Base-by-base conservation (phyloP, 176 grass and related monocot species). In the Paspalum notatum region DNA sequence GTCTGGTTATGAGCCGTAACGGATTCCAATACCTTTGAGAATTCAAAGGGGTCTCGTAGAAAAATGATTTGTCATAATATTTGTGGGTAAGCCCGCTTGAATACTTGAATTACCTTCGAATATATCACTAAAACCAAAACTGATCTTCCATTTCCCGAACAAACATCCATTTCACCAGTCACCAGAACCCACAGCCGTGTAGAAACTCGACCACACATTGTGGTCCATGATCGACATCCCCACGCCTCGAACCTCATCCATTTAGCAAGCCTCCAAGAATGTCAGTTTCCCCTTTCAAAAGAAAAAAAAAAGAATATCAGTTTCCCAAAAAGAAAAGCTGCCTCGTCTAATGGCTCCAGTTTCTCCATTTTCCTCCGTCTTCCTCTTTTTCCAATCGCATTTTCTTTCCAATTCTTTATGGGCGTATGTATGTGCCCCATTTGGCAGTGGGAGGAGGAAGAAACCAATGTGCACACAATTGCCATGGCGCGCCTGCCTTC, bases 181-280 rank as follows among this genome's bases (percentile, higher is more conserved):
- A 81, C 32, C 11, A 37, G 42, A 62, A 74, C 27, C 7, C 10
- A 20, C 8, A 17, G 5, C 55, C 18, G 12, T 66, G 70, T 20
- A 32, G 66, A 48, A 87, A 78, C 73, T 18, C 57, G 72, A 78
- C 74, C 73, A 83, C 66, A 59, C 2, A 21, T 27, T 76, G 82
- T 71, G 77, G 87, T 59, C 87, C 77, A 72, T 9, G 16, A 63
- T 41, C 62, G 9, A 25, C 12, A 68, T 68, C 62, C 66, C 49
- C 77, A 41, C 22, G 70, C 21, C 45, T 26, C 44, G 37, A 85
- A 50, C 80, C 75, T 79, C 60, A 88, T 84, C 86, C 80, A 27
- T 79, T 67, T 15, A 67, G 74, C 74, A 88, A 83, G 8, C 74
- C 15, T 76, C 87, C 82, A 89, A 81, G 39, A 45, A 80, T 32